These are phyloP conservation scores for Cercospora nicotianae DNA, from an alignment of 2,329 filamentous ascomycete genomes.

Conservation along the genomic window DNA sequence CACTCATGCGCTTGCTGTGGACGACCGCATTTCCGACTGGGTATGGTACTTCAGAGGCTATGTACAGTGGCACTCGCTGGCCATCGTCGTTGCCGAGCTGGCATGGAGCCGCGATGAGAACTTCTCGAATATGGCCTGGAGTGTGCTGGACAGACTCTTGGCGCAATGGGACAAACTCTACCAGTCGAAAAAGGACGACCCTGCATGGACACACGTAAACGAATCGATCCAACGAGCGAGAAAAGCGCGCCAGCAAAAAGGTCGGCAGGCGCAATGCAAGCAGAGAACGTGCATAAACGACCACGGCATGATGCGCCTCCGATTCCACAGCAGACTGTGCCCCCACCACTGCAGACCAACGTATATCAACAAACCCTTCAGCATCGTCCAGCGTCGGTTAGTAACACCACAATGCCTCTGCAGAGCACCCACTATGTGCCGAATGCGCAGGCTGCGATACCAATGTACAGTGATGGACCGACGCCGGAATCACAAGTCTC, in stretches of 20 bases:
- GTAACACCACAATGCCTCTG: not conserved
- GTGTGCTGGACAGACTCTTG: slow-evolving; percentile 32
- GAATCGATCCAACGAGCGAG: slow-evolving; percentile 30
- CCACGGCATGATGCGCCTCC: slow-evolving; percentile 7
- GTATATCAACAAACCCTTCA: slow-evolving; percentile 8
- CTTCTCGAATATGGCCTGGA: slow-evolving; percentile 32
- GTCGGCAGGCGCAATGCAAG: not conserved
- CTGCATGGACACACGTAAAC: slow-evolving; percentile 36
- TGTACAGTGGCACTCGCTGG: slow-evolving; percentile 35
- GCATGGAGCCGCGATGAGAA: slow-evolving; percentile 27
- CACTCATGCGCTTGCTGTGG: slow-evolving; percentile 26
- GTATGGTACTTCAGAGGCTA: slow-evolving; percentile 34
- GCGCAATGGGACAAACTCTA: slow-evolving; percentile 32
- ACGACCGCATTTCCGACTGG: slow-evolving; percentile 25
- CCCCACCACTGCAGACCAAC: not conserved
- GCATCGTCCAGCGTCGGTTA: slow-evolving; percentile 4
- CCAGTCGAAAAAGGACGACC: slow-evolving; percentile 26
- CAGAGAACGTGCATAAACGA: slow-evolving; percentile 7
- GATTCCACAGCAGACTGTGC: not conserved
- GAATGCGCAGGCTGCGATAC: not conserved
- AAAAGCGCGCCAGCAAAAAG: slow-evolving; percentile 16
- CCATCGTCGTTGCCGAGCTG: slow-evolving; percentile 33
- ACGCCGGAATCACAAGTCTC: slow-evolving; percentile 13
- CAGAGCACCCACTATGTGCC: slow-evolving; percentile 1
- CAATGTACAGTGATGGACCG: not conserved